These are phyloP conservation scores for Trichoderma brevicompactum DNA, from an alignment of 2,329 filamentous ascomycete genomes.

Conservation along the genomic window DNA sequence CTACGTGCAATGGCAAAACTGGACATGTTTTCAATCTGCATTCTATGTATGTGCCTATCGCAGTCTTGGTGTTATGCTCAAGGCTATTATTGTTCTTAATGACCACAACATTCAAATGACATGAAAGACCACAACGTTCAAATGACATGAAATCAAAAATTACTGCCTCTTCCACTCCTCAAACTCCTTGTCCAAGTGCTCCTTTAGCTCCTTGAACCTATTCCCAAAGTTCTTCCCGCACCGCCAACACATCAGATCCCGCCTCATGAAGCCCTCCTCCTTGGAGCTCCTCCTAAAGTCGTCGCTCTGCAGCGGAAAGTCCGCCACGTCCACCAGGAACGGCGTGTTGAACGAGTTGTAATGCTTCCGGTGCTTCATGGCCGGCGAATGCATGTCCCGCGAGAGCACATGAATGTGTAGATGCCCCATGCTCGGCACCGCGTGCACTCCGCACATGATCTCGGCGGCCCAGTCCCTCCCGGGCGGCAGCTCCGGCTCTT, in stretches of 20 bases:
- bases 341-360: slow-evolving; percentile 89
- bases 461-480: slow-evolving; percentile 81
- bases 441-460: slow-evolving; percentile 79
- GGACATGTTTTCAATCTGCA: background rate
- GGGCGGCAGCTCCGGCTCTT: slow-evolving; percentile 55
- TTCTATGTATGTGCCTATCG: background rate
- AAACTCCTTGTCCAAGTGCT: slow-evolving; percentile 76
- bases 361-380: slow-evolving; percentile 80
- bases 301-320: slow-evolving; percentile 73
- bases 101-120: too few relatives aligned
- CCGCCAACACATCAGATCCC: slow-evolving; percentile 80
- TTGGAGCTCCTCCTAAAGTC: slow-evolving; percentile 65
- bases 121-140: too few relatives aligned
- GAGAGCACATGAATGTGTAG: slow-evolving; percentile 88
- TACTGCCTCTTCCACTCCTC: slow-evolving; percentile 72
- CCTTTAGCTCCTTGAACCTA: slow-evolving; percentile 73
- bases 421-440: slow-evolving; percentile 88
- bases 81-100: background rate
- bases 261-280: slow-evolving; percentile 62
- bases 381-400: slow-evolving; percentile 73
- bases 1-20: background rate
- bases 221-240: slow-evolving; percentile 77
- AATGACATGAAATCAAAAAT: background rate
- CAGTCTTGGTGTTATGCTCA: background rate
- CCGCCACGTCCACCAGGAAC: slow-evolving; percentile 78